A percentile compares a stretch with the other conserved stretches of the same genome.
Evolutionary conservation across 768 basidiomycete genomes (phyloP).

Genomic region (Hygrophoropsis aurantiaca): DNA sequence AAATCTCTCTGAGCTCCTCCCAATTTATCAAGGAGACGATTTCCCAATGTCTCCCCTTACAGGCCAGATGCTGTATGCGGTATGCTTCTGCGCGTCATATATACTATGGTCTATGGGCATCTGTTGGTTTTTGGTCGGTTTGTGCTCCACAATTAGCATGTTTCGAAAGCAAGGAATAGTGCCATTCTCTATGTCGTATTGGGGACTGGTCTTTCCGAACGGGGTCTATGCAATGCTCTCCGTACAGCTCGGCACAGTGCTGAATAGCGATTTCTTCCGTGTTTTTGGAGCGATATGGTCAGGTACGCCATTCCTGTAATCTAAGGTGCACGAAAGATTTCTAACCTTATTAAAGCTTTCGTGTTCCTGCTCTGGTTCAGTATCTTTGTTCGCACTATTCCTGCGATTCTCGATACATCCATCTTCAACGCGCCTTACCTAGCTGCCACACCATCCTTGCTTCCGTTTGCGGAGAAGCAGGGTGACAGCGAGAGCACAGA

Average conservation of each 20-base stretch:
- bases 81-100: slow-evolving; percentile 47
- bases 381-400: slow-evolving; percentile 42
- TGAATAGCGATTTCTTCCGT: slow-evolving; percentile 51
- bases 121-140: slow-evolving; percentile 47
- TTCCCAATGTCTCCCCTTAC: slow-evolving; percentile 33
- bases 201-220: slow-evolving; percentile 59
- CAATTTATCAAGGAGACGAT: slow-evolving; percentile 25
- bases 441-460: slow-evolving; percentile 15
- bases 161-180: slow-evolving; percentile 29
- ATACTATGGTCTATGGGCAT: slow-evolving; percentile 56
- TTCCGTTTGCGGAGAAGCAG: slow-evolving; percentile 20
- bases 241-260: slow-evolving; percentile 46
- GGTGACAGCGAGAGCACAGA: no score
- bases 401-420: slow-evolving; percentile 44
- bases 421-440: slow-evolving; percentile 49
- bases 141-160: slow-evolving; percentile 38
- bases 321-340: background rate
- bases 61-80: slow-evolving; percentile 43
- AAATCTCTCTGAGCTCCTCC: slow-evolving; percentile 34
- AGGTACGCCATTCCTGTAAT: slow-evolving; percentile 31
- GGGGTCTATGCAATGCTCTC: slow-evolving; percentile 51
- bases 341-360: slow-evolving; percentile 25
- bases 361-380: slow-evolving; percentile 43
- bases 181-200: slow-evolving; percentile 47
- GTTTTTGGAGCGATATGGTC: slow-evolving; percentile 56